Conservation (phyloP, 2,329 filamentous ascomycete species). For the Xylariaceae sp. region DNA sequence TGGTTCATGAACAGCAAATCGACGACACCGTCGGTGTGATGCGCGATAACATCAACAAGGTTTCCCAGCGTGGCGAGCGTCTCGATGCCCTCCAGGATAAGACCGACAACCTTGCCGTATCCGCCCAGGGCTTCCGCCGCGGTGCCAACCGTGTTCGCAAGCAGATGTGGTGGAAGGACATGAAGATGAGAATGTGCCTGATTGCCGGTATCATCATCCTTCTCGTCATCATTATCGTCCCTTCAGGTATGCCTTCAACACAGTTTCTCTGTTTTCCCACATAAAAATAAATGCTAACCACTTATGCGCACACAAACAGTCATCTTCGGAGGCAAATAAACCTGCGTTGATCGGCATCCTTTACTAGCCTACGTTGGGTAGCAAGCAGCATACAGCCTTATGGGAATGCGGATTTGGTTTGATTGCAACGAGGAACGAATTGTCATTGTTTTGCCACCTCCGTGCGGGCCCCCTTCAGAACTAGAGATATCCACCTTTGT, state of each 20-base stretch:
- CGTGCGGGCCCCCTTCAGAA: neutral
- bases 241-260: slow-evolving; percentile 65
- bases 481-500: slow-evolving; percentile 7
- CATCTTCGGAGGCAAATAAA: slow-evolving; percentile 41
- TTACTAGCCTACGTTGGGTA: slow-evolving; percentile 17
- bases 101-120: slow-evolving; percentile 87
- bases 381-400: slow-evolving; percentile 19
- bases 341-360: no score
- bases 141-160: slow-evolving; percentile 95
- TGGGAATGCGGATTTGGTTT: slow-evolving; percentile 31
- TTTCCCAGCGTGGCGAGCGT: slow-evolving; percentile 76
- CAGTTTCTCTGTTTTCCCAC: neutral
- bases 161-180: slow-evolving; percentile 99
- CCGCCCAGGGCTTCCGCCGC: slow-evolving; percentile 91
- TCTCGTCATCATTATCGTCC: slow-evolving; percentile 90
- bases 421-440: slow-evolving; percentile 25
- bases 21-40: slow-evolving; percentile 93
- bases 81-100: slow-evolving; percentile 37
- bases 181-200: slow-evolving; percentile 99
- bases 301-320: slow-evolving; percentile 30
- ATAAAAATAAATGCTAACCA: slow-evolving; percentile 8
- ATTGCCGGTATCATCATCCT: slow-evolving; percentile 88
- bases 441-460: no score
- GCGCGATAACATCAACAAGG: slow-evolving; percentile 96
- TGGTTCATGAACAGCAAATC: slow-evolving; percentile 72